These are phyloP conservation scores for Saccharum officinarum DNA, from an alignment of 176 grass and related monocot species.

Conservation along the genomic window DNA sequence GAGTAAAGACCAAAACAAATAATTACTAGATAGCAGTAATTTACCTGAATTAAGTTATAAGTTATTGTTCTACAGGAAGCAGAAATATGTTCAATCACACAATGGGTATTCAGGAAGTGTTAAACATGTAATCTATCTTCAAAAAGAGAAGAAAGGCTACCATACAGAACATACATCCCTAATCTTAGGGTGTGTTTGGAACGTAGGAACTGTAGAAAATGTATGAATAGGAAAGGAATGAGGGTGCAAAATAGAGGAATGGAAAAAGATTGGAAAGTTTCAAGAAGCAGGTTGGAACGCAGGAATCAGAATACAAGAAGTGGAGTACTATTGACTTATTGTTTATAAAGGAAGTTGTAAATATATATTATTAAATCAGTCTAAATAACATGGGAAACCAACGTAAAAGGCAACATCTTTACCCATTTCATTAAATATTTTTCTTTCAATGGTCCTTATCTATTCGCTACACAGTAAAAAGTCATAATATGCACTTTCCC, in stretches of 20 bases:
- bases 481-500: neutral
- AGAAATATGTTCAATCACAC: neutral
- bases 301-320: neutral
- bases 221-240: neutral
- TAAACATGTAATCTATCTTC: neutral
- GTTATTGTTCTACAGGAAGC: neutral
- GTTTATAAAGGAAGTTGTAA: neutral
- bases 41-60: neutral
- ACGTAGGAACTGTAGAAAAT: neutral
- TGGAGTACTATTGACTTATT: neutral
- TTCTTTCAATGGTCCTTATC: neutral
- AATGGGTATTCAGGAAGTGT: neutral
- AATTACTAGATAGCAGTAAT: conserved; percentile 19
- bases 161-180: neutral
- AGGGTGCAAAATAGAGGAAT: neutral
- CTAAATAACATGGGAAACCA: neutral
- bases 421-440: neutral
- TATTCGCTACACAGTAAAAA: neutral
- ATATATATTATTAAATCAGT: neutral
- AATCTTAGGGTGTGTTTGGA: neutral
- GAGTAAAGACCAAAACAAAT: conserved; percentile 1
- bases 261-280: neutral
- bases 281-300: neutral
- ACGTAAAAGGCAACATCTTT: neutral
- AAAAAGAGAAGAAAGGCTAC: conserved; percentile 5